Base-by-base conservation (phyloP, 345 rosid species). In the Moricandia moricandioides region DNA sequence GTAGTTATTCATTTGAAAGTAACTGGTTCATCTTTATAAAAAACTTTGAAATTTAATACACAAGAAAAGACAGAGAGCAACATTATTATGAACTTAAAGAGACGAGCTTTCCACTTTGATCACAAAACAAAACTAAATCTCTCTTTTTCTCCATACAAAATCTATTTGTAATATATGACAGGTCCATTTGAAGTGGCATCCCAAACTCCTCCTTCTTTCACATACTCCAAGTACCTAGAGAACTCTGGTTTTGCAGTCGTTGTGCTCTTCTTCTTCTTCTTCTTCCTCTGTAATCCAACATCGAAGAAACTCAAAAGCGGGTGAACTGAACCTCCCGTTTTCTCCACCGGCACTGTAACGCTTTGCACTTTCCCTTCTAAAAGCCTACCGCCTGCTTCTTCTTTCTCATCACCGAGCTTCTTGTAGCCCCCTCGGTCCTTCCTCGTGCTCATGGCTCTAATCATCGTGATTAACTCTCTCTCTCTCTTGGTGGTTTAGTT, bases 171-270 rank as follows among this genome's bases (percentile, higher is more conserved):
- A 57, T 86, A 62, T 1, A 89, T 76, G 3, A 87, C 86, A 16
- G 95, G 90, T 70, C 54, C 68, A 69, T 82, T 83, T 8, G 87
- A 82, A 17, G 62, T 72, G 1, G 5, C 16, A 80, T 88, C 91
- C 93, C 97, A 92, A 27, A 73, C 67, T 17, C 96, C 96, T 1
- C 89, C 93, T 40, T 92, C 94, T 76, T 83, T 90, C 7, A 90
- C 82, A 49, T 90, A 92, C 78, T 87, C 84, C 47, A 92, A 33
- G 71, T 92, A 92, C 83, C 96, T 84, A 0, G 86, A 78, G 8
- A 85, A 84, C 52, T 92, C 94, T 1, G 94, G 94, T 65, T 70
- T 87, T 0, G 94, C 85, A 5, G 90, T 87, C 9, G 89, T 57
- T 87, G 75, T 82, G 87, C 72, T 92, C 81, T 83, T 85, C 27